Evolutionary conservation across 768 basidiomycete genomes (phyloP).

Genomic region (Xerocomellus chrysenteron): DNA sequence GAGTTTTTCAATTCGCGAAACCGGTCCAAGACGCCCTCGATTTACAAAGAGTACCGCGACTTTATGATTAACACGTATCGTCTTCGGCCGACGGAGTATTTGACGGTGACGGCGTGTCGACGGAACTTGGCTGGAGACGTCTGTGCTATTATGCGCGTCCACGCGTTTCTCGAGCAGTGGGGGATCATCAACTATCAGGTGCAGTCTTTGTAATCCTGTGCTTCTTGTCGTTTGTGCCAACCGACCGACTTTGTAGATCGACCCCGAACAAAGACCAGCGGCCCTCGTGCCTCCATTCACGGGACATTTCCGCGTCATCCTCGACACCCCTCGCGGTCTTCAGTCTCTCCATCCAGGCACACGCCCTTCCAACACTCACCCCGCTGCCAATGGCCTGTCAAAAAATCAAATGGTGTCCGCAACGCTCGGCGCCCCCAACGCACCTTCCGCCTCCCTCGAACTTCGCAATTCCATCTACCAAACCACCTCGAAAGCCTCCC

Average conservation of each 20-base stretch:
- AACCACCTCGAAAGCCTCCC: slow-evolving; percentile 81
- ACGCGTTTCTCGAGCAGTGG: slow-evolving; percentile 99
- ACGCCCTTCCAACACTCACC: slow-evolving; percentile 47
- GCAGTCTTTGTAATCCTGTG: slow-evolving; percentile 13
- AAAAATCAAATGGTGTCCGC: slow-evolving; percentile 32
- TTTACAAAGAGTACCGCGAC: slow-evolving; percentile 99
- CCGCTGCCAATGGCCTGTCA: slow-evolving; percentile 48
- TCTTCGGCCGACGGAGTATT: slow-evolving; percentile 88
- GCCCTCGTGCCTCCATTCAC: slow-evolving; percentile 96
- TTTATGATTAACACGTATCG: slow-evolving; percentile 99
- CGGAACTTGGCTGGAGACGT: slow-evolving; percentile 97
- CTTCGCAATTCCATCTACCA: slow-evolving; percentile 87
- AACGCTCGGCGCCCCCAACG: slow-evolving; percentile 4
- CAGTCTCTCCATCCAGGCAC: slow-evolving; percentile 90
- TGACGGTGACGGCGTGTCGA: slow-evolving; percentile 96
- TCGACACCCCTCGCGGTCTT: slow-evolving; percentile 94
- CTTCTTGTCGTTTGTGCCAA: background rate
- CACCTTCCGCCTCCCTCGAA: slow-evolving; percentile 73
- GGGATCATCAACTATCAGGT: slow-evolving; percentile 99
- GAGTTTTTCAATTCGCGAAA: slow-evolving; percentile 99
- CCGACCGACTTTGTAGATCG: slow-evolving; percentile 54
- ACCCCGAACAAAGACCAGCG: slow-evolving; percentile 93
- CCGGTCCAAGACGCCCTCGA: slow-evolving; percentile 90
- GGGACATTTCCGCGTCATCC: slow-evolving; percentile 96
- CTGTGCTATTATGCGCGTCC: slow-evolving; percentile 97